Evolutionary conservation across 176 grass and related monocot genomes (phyloP).

Genomic region (Ananas comosus): DNA sequence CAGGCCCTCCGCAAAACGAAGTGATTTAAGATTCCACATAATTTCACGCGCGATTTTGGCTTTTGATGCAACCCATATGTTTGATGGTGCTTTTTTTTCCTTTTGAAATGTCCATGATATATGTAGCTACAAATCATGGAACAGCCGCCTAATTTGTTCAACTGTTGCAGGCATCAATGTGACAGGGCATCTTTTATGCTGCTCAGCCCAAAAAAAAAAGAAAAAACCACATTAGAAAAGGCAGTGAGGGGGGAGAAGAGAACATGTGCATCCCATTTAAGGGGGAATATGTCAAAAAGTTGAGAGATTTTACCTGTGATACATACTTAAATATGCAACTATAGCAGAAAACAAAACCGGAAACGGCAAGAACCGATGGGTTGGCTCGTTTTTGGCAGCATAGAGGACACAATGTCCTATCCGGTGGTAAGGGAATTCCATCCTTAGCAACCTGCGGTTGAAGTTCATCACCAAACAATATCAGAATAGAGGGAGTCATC

Average conservation of each 20-base stretch:
- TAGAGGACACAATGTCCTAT: slow-evolving; percentile 58
- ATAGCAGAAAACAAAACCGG: slow-evolving; percentile 99
- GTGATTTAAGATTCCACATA: background rate
- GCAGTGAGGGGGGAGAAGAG: background rate
- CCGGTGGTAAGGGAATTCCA: slow-evolving; percentile 61
- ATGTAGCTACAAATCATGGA: slow-evolving; percentile 74
- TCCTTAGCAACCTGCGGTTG: slow-evolving; percentile 68
- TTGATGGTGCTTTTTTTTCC: background rate
- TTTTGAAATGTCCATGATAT: background rate
- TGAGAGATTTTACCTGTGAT: slow-evolving; percentile 49
- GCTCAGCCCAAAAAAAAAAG: slow-evolving; percentile 12
- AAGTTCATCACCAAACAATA: background rate
- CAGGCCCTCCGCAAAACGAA: background rate
- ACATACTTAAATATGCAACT: slow-evolving; percentile 91
- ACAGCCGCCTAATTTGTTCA: slow-evolving; percentile 89
- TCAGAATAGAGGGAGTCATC: background rate
- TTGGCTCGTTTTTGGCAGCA: slow-evolving; percentile 87
- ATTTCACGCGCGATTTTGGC: slow-evolving; percentile 1
- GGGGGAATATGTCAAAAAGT: background rate
- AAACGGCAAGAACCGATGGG: slow-evolving; percentile 82
- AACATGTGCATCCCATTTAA: background rate
- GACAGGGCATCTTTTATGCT: slow-evolving; percentile 87
- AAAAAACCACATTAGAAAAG: background rate
- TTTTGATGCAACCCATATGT: background rate
- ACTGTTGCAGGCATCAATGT: slow-evolving; percentile 61